Percentiles rank a stretch among this genome's conserved stretches.
phyloP scores from a whole-genome alignment of 164 flowering plant genomes.

The Tetracentron sinense region DNA sequence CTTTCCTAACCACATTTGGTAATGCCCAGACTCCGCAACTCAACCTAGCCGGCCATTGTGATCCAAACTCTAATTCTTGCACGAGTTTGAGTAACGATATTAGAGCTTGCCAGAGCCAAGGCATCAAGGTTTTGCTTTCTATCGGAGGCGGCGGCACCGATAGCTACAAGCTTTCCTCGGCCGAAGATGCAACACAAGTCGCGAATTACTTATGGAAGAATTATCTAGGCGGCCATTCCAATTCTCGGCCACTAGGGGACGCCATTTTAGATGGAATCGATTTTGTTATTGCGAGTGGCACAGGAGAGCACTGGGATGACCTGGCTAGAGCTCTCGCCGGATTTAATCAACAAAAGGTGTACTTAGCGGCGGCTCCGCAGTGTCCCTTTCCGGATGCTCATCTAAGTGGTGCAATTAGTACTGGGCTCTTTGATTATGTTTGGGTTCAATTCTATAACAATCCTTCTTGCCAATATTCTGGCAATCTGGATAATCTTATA shows the following conservation, averaged over 20 bases:
- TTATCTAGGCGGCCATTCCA: constrained; percentile 24
- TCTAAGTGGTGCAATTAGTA: constrained; percentile 15
- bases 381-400: constrained; percentile 26
- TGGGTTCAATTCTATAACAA: constrained; percentile 34
- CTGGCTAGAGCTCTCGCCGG: constrained; percentile 16
- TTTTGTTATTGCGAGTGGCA: constrained; percentile 15
- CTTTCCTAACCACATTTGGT: constrained; percentile 5
- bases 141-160: constrained; percentile 24
- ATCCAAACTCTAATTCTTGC: constrained; percentile 3
- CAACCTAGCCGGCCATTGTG: constrained; percentile 7
- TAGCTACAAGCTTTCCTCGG: constrained; percentile 21
- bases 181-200: constrained; percentile 19
- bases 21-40: background rate
- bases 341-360: constrained; percentile 14
- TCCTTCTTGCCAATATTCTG: constrained; percentile 9
- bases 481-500: background rate
- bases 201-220: constrained; percentile 31
- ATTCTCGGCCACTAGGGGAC: constrained; percentile 19
- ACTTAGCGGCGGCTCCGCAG: constrained; percentile 27
- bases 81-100: constrained; percentile 9
- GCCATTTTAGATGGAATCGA: constrained; percentile 32
- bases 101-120: constrained; percentile 13
- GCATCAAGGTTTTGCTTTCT: constrained; percentile 22
- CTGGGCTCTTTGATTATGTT: constrained; percentile 34
- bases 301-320: constrained; percentile 15